phyloP scores from a whole-genome alignment of 306 rosid genomes.

The Ziziphus jujuba region DNA sequence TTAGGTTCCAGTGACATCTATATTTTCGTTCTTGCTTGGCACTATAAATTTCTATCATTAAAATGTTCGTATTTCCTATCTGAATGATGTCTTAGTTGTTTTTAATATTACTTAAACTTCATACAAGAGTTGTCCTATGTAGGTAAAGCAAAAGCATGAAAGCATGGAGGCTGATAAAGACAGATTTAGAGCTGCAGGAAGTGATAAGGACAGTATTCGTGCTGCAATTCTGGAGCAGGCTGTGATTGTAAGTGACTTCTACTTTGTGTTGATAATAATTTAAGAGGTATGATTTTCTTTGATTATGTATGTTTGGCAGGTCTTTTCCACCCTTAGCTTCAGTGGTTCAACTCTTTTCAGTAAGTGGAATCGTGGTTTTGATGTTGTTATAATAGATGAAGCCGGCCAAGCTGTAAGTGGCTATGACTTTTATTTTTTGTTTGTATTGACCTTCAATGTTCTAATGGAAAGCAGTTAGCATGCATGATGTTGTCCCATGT shows the following conservation, averaged over 20 bases:
- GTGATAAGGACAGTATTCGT: constrained; percentile 59
- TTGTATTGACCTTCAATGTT: background rate
- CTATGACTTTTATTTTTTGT: background rate
- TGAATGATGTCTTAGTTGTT: background rate
- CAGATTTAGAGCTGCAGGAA: constrained; percentile 59
- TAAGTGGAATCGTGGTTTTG: constrained; percentile 79
- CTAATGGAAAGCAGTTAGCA: background rate
- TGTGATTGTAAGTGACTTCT: constrained; percentile 63
- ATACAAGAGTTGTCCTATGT: constrained; percentile 33
- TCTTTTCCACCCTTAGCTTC: constrained; percentile 92
- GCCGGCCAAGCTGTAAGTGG: constrained; percentile 97
- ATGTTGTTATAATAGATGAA: constrained; percentile 94
- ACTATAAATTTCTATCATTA: too few relatives aligned
- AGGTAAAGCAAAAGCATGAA: constrained; percentile 63
- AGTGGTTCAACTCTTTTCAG: constrained; percentile 78
- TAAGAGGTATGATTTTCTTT: constrained; percentile 16
- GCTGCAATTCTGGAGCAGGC: constrained; percentile 84
- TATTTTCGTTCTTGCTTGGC: too few relatives aligned
- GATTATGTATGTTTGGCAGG: constrained; percentile 58
- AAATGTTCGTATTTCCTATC: too few relatives aligned
- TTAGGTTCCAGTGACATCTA: too few relatives aligned
- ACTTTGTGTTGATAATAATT: constrained; percentile 11
- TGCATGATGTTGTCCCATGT: too few relatives aligned
- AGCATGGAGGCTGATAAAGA: constrained; percentile 59
- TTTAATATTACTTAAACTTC: constrained; percentile 10